phyloP scores from a whole-genome alignment of 164 flowering plant species.

The Umbilicus rupestris region DNA sequence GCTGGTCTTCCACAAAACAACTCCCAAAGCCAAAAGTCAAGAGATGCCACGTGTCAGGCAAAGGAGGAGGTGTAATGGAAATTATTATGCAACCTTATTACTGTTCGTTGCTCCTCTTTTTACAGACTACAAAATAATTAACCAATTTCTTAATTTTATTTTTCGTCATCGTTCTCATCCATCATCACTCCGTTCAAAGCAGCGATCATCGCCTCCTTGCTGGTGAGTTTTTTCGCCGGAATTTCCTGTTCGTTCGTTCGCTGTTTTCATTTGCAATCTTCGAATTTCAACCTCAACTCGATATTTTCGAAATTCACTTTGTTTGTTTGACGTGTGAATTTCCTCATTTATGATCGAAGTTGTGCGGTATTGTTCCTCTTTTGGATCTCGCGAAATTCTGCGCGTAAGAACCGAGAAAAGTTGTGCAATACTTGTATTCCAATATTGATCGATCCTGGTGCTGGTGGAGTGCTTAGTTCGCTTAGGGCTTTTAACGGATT shows the following conservation, averaged over 20 bases:
- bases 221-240: neutral
- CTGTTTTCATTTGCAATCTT: neutral
- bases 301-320: neutral
- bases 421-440: neutral
- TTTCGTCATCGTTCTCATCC: neutral
- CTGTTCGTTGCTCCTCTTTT: too few species aligned
- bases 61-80: too few species aligned
- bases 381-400: conserved; percentile 1
- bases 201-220: neutral
- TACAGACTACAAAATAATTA: too few species aligned
- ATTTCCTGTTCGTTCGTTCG: neutral
- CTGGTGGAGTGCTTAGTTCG: neutral
- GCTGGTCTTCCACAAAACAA: too few species aligned
- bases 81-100: too few species aligned
- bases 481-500: neutral
- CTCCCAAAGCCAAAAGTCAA: too few species aligned
- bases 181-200: conserved; percentile 3
- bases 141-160: neutral
- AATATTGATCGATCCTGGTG: neutral
- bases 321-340: neutral
- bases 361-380: neutral
- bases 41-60: too few species aligned
- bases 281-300: neutral
- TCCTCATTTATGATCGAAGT: conserved; percentile 3
- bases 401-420: neutral